Percentiles rank a stretch among this genome's conserved stretches.
Evolutionary conservation across 2,329 filamentous ascomycete genomes (phyloP).

Genomic region (Fusarium veterinarium): DNA sequence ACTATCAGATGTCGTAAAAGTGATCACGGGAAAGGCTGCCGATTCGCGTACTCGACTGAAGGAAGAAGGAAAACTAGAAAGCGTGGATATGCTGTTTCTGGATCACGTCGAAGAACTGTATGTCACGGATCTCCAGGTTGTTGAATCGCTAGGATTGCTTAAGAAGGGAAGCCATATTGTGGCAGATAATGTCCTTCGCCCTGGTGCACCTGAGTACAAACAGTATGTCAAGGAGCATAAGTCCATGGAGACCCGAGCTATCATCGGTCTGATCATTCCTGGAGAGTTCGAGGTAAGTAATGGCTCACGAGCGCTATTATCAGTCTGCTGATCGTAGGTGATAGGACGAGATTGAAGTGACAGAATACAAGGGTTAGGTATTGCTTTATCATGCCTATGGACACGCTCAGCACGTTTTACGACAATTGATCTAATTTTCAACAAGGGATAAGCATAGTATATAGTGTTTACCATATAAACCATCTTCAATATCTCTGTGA

Average conservation of each 20-base stretch:
- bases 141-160: neutral
- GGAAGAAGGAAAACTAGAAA: neutral
- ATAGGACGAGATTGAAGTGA: neutral
- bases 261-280: neutral
- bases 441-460: accelerated
- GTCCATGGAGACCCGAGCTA: neutral
- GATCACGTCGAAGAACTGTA: neutral
- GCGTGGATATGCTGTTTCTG: neutral
- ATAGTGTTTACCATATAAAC: accelerated
- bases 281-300: neutral
- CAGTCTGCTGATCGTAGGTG: neutral
- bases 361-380: neutral
- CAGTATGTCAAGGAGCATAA: neutral
- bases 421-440: neutral
- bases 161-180: neutral
- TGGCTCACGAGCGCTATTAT: accelerated
- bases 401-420: accelerated
- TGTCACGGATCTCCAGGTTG: accelerated
- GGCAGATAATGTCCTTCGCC: neutral
- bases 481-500: accelerated
- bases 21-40: neutral
- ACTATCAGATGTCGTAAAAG: neutral
- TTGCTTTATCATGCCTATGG: neutral
- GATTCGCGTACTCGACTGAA: neutral
- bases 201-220: neutral